These are phyloP conservation scores for Eutrema heterophyllum DNA, from an alignment of 345 rosid genomes.

Conservation along the genomic window DNA sequence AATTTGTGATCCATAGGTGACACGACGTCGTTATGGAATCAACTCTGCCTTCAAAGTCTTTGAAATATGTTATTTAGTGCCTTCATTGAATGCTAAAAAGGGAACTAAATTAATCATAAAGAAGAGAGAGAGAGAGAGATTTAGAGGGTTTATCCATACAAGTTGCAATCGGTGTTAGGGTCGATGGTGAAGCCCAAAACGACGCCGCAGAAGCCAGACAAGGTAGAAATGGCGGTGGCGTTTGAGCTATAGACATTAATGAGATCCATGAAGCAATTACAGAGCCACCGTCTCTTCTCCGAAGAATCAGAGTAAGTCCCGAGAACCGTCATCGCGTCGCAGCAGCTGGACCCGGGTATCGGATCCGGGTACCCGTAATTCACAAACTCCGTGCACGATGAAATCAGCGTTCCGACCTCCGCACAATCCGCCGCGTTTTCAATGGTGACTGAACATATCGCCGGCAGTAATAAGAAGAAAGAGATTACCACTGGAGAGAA, in stretches of 20 bases:
- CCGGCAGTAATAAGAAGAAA: background rate
- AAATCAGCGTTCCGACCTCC: slow-evolving; percentile 45
- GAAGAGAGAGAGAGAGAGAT: background rate
- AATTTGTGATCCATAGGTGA: background rate
- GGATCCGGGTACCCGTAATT: slow-evolving; percentile 53
- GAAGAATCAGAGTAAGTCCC: slow-evolving; percentile 34
- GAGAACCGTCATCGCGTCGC: slow-evolving; percentile 43
- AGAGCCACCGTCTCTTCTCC: slow-evolving; percentile 34
- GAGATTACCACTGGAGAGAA: background rate
- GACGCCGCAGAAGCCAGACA: slow-evolving; percentile 76
- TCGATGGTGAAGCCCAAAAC: slow-evolving; percentile 57
- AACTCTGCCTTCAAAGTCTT: background rate
- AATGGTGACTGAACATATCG: slow-evolving; percentile 12
- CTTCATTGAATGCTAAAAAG: slow-evolving; percentile 19
- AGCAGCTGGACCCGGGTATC: slow-evolving; percentile 47
- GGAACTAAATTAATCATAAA: background rate
- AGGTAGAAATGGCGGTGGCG: slow-evolving; percentile 62
- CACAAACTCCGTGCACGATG: slow-evolving; percentile 48
- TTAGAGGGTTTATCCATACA: slow-evolving; percentile 19
- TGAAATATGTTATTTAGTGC: background rate
- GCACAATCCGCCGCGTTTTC: slow-evolving; percentile 40
- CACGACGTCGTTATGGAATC: too few species aligned
- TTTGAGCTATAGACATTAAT: slow-evolving; percentile 41
- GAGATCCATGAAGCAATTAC: slow-evolving; percentile 48
- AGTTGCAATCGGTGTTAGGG: slow-evolving; percentile 63